These are phyloP conservation scores for Colletotrichum camelliae DNA, from an alignment of 2,329 filamentous ascomycete species.

Conservation along the genomic window DNA sequence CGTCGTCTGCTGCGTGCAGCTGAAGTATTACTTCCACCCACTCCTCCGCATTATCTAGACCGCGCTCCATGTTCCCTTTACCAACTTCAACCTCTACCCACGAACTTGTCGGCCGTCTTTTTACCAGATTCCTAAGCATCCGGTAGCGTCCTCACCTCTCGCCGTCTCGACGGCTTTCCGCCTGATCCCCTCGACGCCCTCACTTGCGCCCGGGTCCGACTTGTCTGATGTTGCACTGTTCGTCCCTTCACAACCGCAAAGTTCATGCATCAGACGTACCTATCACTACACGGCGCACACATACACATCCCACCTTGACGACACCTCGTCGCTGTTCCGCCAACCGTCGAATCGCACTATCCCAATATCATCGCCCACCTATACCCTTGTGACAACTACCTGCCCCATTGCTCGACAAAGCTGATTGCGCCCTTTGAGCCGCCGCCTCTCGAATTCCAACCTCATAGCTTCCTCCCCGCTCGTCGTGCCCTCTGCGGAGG, in stretches of 20 bases:
- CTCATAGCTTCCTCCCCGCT: conserved; percentile 40
- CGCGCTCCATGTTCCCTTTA: neutral
- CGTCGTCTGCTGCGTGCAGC: conserved; percentile 9
- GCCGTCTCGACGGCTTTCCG: neutral
- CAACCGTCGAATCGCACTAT: neutral
- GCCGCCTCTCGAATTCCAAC: neutral
- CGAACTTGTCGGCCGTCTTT: neutral
- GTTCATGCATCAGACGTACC: conserved; percentile 33
- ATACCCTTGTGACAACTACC: neutral
- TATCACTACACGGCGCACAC: conserved; percentile 24
- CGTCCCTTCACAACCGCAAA: conserved; percentile 25
- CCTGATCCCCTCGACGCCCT: neutral
- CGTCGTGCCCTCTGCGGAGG: conserved; percentile 66
- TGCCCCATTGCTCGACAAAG: conserved; percentile 14
- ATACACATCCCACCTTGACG: conserved; percentile 26
- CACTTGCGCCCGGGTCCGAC: neutral
- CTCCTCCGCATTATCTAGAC: conserved; percentile 11
- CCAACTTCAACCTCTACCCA: neutral
- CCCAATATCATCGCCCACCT: neutral
- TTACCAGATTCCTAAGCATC: neutral
- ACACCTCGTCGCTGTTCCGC: conserved; percentile 24
- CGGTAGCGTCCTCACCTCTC: neutral
- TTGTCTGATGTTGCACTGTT: conserved; percentile 19
- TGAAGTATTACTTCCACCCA: conserved; percentile 21
- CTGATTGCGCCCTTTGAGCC: neutral